These are phyloP conservation scores for Colletotrichum abscissum DNA, from an alignment of 2,329 filamentous ascomycete genomes.

Conservation along the genomic window DNA sequence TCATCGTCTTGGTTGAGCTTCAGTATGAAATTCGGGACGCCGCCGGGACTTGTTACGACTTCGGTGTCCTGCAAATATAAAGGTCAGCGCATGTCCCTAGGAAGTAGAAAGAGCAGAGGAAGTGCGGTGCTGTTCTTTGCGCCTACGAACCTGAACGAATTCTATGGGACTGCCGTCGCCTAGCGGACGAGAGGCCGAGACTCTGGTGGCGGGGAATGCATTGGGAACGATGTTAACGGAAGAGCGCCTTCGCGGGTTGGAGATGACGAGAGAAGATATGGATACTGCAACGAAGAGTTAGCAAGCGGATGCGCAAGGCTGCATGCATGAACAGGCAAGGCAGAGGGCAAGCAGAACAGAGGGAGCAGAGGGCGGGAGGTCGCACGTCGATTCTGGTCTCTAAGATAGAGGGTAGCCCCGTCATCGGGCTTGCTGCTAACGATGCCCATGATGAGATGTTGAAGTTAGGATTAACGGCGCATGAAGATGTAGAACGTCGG, in stretches of 20 bases:
- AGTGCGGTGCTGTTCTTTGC: conserved; percentile 29
- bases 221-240: conserved; percentile 86
- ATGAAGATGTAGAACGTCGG: conserved; percentile 15
- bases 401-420: conserved; percentile 81
- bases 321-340: conserved; percentile 34
- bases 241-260: conserved; percentile 81
- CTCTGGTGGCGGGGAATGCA: conserved; percentile 84
- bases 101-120: neutral
- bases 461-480: conserved; percentile 34
- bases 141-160: conserved; percentile 83
- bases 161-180: conserved; percentile 84
- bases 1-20: conserved; percentile 93
- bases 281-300: conserved; percentile 70
- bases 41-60: conserved; percentile 51
- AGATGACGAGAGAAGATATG: conserved; percentile 84
- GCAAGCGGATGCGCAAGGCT: conserved; percentile 35
- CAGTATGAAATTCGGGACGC: conserved; percentile 80
- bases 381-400: conserved; percentile 92
- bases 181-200: conserved; percentile 76
- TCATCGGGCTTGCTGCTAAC: conserved; percentile 91
- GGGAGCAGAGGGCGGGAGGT: conserved; percentile 38
- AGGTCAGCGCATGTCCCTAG: conserved; percentile 16
- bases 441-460: conserved; percentile 80
- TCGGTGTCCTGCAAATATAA: conserved; percentile 78
- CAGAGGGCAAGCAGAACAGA: conserved; percentile 17